Percentiles rank a stretch among this genome's conserved stretches.
Evolutionary conservation across 495 filamentous ascomycete species (phyloP).

Genomic region (Annulohypoxylon bovei): DNA sequence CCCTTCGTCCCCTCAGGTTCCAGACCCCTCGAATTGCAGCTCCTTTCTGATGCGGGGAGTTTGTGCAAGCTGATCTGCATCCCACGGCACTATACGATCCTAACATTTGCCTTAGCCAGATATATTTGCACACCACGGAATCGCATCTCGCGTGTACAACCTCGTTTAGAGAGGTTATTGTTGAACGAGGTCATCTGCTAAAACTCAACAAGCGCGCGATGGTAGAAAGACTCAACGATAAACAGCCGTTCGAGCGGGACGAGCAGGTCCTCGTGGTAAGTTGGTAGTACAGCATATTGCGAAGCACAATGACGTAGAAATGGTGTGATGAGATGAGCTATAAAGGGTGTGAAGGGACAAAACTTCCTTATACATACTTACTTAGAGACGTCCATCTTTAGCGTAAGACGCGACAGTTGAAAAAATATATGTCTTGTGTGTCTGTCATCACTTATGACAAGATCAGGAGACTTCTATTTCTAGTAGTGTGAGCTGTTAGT

Average conservation of each 20-base stretch:
- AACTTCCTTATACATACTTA: slow-evolving; percentile 8
- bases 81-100: slow-evolving; percentile 25
- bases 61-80: slow-evolving; percentile 41
- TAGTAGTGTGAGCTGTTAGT: slow-evolving; percentile 22
- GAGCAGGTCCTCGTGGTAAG: slow-evolving; percentile 24
- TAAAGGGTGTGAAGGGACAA: slow-evolving; percentile 33
- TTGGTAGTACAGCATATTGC: slow-evolving; percentile 25
- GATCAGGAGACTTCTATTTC: slow-evolving; percentile 26
- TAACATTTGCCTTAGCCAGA: slow-evolving; percentile 23
- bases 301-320: slow-evolving; percentile 42
- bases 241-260: slow-evolving; percentile 15
- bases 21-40: slow-evolving; percentile 31
- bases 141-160: slow-evolving; percentile 3
- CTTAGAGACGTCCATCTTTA: slow-evolving; percentile 11
- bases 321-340: slow-evolving; percentile 39
- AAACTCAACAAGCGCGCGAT: slow-evolving; percentile 4
- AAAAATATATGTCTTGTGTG: slow-evolving; percentile 17
- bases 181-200: slow-evolving; percentile 10
- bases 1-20: slow-evolving; percentile 24
- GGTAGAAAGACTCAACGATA: neutral
- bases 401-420: slow-evolving; percentile 24
- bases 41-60: slow-evolving; percentile 32
- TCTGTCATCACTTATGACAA: slow-evolving; percentile 27
- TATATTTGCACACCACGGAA: slow-evolving; percentile 23
- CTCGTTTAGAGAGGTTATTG: slow-evolving; percentile 1